phyloP scores from a whole-genome alignment of 2,329 filamentous ascomycete species.

The Chrysoporthe cubensis region DNA sequence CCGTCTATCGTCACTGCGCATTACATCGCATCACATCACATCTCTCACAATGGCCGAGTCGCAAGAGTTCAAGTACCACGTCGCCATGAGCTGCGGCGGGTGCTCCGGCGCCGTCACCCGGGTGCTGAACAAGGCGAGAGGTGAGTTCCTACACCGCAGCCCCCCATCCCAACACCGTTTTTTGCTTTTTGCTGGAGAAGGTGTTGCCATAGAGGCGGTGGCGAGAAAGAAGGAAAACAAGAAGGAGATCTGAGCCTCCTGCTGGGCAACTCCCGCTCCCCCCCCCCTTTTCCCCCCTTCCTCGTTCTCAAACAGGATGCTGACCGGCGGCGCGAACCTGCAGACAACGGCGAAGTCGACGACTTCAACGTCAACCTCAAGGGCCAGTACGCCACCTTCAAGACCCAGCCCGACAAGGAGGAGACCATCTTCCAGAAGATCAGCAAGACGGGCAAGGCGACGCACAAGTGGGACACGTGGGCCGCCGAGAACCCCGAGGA shows the following conservation, averaged over 20 bases:
- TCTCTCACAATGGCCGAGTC: conserved; percentile 65
- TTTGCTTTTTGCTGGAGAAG: background rate
- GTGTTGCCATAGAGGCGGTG: background rate
- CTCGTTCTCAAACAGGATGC: background rate
- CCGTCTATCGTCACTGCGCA: background rate
- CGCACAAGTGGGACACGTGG: conserved; percentile 72
- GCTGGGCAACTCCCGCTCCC: background rate
- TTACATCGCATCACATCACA: conserved; percentile 1
- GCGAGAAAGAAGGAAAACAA: too few relatives aligned
- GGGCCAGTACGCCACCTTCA: conserved; percentile 78
- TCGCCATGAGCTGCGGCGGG: conserved; percentile 92
- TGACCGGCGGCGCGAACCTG: background rate
- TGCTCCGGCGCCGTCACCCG: conserved; percentile 94
- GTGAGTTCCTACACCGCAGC: conserved; percentile 49
- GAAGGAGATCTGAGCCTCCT: background rate
- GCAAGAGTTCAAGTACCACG: conserved; percentile 94
- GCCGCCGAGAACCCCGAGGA: conserved; percentile 65
- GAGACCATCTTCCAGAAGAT: conserved; percentile 80
- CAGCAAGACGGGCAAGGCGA: conserved; percentile 87
- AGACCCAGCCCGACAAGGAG: conserved; percentile 73
- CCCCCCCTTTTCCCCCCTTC: background rate
- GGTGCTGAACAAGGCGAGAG: conserved; percentile 89
- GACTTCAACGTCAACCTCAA: conserved; percentile 87
- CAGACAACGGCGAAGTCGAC: conserved; percentile 70
- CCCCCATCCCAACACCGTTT: background rate